A percentile compares a stretch with the other conserved stretches of the same genome.
Evolutionary conservation across 2,329 filamentous ascomycete species (phyloP).

Genomic region (Colletotrichum tropicicola): DNA sequence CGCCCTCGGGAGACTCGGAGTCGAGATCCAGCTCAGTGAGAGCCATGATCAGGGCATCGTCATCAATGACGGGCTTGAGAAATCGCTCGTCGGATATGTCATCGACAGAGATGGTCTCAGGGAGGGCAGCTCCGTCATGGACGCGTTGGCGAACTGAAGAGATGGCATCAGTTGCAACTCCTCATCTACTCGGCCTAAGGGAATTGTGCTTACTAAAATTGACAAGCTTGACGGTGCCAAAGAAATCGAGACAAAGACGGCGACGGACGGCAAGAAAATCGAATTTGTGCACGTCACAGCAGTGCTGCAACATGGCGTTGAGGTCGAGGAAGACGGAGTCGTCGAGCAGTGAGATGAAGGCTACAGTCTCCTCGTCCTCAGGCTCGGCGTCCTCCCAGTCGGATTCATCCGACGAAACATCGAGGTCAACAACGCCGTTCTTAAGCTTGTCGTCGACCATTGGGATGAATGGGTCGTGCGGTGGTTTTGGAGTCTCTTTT

Average conservation of each 20-base stretch:
- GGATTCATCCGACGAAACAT: slow-evolving; percentile 48
- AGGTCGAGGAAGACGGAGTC: slow-evolving; percentile 72
- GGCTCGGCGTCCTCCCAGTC: slow-evolving; percentile 66
- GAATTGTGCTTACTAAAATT: slow-evolving; percentile 64
- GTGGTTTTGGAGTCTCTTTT: not conserved
- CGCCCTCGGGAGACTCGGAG: slow-evolving; percentile 41
- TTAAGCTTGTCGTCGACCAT: slow-evolving; percentile 11
- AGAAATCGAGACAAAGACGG: slow-evolving; percentile 72
- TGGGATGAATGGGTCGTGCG: not conserved
- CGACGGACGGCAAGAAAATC: slow-evolving; percentile 71
- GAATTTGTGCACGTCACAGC: slow-evolving; percentile 72
- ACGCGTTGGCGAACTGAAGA: slow-evolving; percentile 56
- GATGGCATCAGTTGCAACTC: not conserved
- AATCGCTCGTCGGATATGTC: slow-evolving; percentile 82
- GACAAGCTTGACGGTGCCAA: slow-evolving; percentile 77
- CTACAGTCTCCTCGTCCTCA: slow-evolving; percentile 68
- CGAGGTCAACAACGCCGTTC: slow-evolving; percentile 11
- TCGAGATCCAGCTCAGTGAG: slow-evolving; percentile 78
- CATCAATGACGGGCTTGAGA: slow-evolving; percentile 84
- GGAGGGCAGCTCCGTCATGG: slow-evolving; percentile 54
- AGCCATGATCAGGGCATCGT: slow-evolving; percentile 88
- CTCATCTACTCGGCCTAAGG: not conserved
- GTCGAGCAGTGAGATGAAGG: slow-evolving; percentile 75
- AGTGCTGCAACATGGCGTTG: slow-evolving; percentile 72
- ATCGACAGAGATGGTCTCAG: slow-evolving; percentile 66